A percentile compares a stretch with the other conserved stretches of the same genome.
phyloP scores from a whole-genome alignment of 768 basidiomycete genomes.

The Pleurotus ostreatus region DNA sequence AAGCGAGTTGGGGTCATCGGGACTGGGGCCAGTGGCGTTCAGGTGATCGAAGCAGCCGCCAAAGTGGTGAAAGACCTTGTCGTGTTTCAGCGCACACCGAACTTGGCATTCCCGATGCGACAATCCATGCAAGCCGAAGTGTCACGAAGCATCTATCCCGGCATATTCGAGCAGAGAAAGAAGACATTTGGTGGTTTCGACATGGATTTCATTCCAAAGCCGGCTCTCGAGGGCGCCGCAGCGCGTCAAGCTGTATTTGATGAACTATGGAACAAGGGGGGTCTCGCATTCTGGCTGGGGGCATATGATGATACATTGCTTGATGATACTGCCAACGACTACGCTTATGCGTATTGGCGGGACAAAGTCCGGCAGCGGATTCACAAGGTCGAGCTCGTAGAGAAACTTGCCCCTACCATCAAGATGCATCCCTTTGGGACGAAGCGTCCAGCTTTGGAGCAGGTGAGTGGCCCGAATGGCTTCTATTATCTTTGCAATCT shows the following conservation, averaged over 20 bases:
- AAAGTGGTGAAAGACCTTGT: slow-evolving; percentile 17
- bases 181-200: slow-evolving; percentile 20
- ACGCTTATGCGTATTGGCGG: slow-evolving; percentile 19
- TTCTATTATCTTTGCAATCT: background rate
- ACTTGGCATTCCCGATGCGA: slow-evolving; percentile 46
- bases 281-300: slow-evolving; percentile 18
- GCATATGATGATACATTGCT: slow-evolving; percentile 14
- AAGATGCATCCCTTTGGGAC: slow-evolving; percentile 21
- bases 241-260: slow-evolving; percentile 19
- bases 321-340: slow-evolving; percentile 16
- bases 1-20: slow-evolving; percentile 23
- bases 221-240: slow-evolving; percentile 11
- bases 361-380: slow-evolving; percentile 18
- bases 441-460: slow-evolving; percentile 20
- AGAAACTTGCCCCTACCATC: slow-evolving; percentile 19
- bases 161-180: slow-evolving; percentile 14
- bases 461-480: background rate
- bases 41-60: slow-evolving; percentile 20
- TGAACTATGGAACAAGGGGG: slow-evolving; percentile 19
- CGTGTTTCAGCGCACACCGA: slow-evolving; percentile 32
- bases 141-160: slow-evolving; percentile 15
- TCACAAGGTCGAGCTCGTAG: slow-evolving; percentile 15
- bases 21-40: slow-evolving; percentile 23
- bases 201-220: slow-evolving; percentile 10
- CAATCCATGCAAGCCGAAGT: slow-evolving; percentile 55